Conservation (phyloP, 352 stramenopile genomes). For the Pythium pyrilobum region DNA sequence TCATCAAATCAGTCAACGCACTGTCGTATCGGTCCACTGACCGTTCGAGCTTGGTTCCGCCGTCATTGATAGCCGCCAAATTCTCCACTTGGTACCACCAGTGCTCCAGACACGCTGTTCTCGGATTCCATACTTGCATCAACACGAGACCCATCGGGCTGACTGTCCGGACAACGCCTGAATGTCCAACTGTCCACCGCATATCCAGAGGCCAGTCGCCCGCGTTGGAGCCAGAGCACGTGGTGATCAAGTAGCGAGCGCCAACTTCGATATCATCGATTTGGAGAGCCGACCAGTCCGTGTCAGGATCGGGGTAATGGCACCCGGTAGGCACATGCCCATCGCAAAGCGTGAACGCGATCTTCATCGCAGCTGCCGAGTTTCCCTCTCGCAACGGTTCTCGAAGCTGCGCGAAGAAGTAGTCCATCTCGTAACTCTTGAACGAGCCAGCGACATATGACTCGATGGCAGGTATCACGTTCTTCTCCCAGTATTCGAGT, state of each 20-base stretch:
- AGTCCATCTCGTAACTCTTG: conserved; percentile 86
- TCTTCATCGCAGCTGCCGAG: conserved; percentile 65
- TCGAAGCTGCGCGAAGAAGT: conserved; percentile 78
- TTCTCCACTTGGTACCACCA: conserved; percentile 74
- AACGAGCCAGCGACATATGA: conserved; percentile 78
- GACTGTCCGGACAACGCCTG: conserved; percentile 40
- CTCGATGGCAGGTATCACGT: conserved; percentile 80
- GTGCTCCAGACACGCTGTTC: conserved; percentile 39
- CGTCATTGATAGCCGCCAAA: conserved; percentile 17
- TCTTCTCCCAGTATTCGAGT: conserved; percentile 81
- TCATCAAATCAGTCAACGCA: conserved; percentile 27
- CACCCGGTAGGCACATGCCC: conserved; percentile 73
- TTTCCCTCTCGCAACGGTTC: conserved; percentile 76
- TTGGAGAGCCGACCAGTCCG: conserved; percentile 69
- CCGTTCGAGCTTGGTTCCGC: conserved; percentile 22
- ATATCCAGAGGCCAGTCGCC: conserved; percentile 41
- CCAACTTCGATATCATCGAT: conserved; percentile 75
- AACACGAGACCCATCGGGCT: conserved; percentile 52
- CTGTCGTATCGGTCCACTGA: conserved; percentile 39
- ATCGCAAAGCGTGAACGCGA: conserved; percentile 75
- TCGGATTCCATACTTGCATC: conserved; percentile 55
- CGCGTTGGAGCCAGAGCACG: conserved; percentile 17
- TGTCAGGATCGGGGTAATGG: conserved; percentile 73
- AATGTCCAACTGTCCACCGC: conserved; percentile 65
- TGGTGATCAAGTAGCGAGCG: conserved; percentile 40